These are phyloP conservation scores for Scytalidium sp. DNA, from an alignment of 2,329 filamentous ascomycete species.

Conservation along the genomic window DNA sequence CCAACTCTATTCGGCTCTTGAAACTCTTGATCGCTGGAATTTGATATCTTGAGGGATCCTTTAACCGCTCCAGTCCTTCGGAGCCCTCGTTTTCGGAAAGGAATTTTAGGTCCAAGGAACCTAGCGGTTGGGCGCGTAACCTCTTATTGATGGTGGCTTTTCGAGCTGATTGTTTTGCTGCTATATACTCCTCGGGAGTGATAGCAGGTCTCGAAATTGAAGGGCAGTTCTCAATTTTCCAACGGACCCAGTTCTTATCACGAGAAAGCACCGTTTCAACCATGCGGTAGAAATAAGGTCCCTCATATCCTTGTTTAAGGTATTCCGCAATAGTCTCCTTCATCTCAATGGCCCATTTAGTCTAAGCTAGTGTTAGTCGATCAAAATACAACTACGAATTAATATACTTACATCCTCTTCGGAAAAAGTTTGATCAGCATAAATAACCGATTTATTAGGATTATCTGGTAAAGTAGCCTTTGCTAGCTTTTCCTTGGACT, in stretches of 20 bases:
- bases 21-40: slow-evolving; percentile 70
- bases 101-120: slow-evolving; percentile 75
- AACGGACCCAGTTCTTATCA: slow-evolving; percentile 98
- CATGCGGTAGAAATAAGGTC: slow-evolving; percentile 93
- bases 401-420: slow-evolving; percentile 73
- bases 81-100: slow-evolving; percentile 63
- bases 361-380: slow-evolving; percentile 39
- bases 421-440: slow-evolving; percentile 68
- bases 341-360: slow-evolving; percentile 80
- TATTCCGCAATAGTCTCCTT: slow-evolving; percentile 79
- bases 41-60: slow-evolving; percentile 59
- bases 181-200: slow-evolving; percentile 63
- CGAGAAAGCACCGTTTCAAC: slow-evolving; percentile 92
- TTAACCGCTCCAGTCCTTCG: slow-evolving; percentile 66
- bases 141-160: slow-evolving; percentile 69
- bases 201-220: slow-evolving; percentile 77
- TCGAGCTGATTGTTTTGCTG: slow-evolving; percentile 64
- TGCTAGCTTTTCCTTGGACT: slow-evolving; percentile 75
- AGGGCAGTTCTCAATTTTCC: slow-evolving; percentile 94
- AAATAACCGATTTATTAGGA: slow-evolving; percentile 77
- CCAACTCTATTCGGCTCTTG: slow-evolving; percentile 69
- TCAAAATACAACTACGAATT: slow-evolving; percentile 14
- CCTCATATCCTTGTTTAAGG: slow-evolving; percentile 75
- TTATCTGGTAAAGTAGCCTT: slow-evolving; percentile 57
- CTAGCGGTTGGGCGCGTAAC: slow-evolving; percentile 65